These are phyloP conservation scores for Avena sativa DNA, from an alignment of 176 grass and related monocot genomes.

Conservation along the genomic window DNA sequence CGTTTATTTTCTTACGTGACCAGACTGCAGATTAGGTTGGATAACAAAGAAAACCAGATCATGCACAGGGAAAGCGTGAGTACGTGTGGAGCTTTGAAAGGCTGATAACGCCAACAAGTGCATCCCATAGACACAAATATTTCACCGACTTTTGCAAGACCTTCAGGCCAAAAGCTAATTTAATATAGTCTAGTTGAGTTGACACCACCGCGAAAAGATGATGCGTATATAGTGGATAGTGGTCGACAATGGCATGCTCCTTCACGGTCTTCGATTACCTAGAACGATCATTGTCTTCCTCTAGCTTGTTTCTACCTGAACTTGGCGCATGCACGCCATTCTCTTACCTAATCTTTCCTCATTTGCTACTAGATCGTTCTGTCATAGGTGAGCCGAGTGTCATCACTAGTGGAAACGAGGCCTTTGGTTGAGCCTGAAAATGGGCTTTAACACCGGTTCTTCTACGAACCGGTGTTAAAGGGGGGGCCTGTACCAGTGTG, in stretches of 20 bases:
- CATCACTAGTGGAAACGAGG: too few species aligned
- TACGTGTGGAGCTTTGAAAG: constrained; percentile 5
- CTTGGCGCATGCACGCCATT: constrained; percentile 24
- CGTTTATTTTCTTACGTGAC: not conserved
- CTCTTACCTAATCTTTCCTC: constrained; percentile 35
- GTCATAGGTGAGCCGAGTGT: not conserved
- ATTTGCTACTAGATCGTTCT: not conserved
- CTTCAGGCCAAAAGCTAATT: not conserved
- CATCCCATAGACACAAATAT: not conserved
- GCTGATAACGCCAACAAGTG: not conserved
- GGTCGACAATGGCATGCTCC: constrained; percentile 24
- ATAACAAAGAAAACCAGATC: constrained; percentile 11
- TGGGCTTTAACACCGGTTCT: too few species aligned
- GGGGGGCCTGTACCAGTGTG: too few species aligned
- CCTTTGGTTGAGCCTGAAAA: too few species aligned
- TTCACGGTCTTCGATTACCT: not conserved
- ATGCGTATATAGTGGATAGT: not conserved
- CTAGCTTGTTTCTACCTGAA: not conserved
- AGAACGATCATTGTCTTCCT: not conserved
- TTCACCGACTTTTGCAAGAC: not conserved
- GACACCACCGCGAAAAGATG: not conserved
- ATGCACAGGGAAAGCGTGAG: not conserved
- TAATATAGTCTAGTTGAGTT: constrained; percentile 1
- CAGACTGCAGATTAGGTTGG: not conserved
- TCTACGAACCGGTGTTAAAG: too few species aligned